Evolutionary conservation across 495 filamentous ascomycete genomes (phyloP).

Genomic region (Thermothielavioides terrestris): DNA sequence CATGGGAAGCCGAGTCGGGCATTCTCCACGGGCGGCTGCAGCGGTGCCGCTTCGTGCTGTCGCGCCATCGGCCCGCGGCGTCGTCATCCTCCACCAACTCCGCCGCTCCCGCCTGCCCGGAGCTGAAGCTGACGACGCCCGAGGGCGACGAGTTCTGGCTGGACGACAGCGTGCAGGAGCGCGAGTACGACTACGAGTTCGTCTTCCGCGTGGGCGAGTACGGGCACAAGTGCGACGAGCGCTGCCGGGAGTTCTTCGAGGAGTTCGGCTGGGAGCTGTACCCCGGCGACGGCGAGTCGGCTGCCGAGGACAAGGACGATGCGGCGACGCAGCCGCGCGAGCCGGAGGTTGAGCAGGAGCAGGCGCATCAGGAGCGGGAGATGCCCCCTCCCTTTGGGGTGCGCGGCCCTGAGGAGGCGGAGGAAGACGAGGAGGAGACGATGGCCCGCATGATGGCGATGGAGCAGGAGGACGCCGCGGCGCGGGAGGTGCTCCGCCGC

Average conservation of each 20-base stretch:
- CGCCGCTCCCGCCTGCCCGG: no score
- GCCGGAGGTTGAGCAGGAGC: no score
- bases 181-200: neutral
- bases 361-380: no score
- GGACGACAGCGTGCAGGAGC: neutral
- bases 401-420: no score
- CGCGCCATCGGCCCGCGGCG: no score
- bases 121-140: neutral
- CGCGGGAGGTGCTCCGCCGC: no score
- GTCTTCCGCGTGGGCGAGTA: neutral
- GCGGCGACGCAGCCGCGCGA: no score
- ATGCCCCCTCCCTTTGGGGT: no score
- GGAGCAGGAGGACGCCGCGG: no score
- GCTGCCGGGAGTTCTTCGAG: neutral
- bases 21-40: neutral
- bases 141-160: slow-evolving; percentile 2
- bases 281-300: neutral
- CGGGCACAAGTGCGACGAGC: neutral
- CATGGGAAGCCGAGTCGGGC: neutral
- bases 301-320: no score
- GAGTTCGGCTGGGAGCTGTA: neutral
- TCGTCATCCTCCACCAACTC: no score
- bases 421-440: neutral
- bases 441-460: no score
- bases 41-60: neutral